phyloP scores from a whole-genome alignment of 2,329 filamentous ascomycete genomes.

The Diaporthe amygdali region DNA sequence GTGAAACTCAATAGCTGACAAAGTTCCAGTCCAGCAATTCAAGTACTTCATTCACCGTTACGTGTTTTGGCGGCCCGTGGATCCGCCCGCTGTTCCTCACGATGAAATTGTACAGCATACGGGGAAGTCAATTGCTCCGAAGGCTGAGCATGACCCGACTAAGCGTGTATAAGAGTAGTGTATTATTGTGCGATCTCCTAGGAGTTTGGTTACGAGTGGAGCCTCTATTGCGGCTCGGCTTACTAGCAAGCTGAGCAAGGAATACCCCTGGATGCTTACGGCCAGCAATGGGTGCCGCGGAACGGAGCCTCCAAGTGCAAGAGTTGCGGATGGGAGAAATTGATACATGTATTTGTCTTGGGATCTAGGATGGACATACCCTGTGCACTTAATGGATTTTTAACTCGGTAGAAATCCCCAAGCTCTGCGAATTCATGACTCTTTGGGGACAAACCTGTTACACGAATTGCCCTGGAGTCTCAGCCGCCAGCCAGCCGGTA shows the following conservation, averaged over 20 bases:
- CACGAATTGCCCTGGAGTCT: not conserved
- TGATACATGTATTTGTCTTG: not conserved
- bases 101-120: slow-evolving; percentile 31
- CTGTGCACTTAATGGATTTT: not conserved
- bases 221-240: not conserved
- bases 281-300: not conserved
- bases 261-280: not conserved
- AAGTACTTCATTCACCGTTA: slow-evolving; percentile 38
- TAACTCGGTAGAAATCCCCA: not conserved
- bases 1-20: not conserved
- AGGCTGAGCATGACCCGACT: slow-evolving; percentile 34
- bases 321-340: not conserved
- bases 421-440: not conserved
- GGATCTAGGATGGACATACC: not conserved
- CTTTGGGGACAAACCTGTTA: not conserved
- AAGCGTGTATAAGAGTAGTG: slow-evolving; percentile 31
- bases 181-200: not conserved
- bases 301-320: not conserved
- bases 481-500: not conserved
- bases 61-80: slow-evolving; percentile 35
- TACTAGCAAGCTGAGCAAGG: not conserved
- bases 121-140: slow-evolving; percentile 31
- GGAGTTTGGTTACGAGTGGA: not conserved
- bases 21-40: slow-evolving; percentile 29
- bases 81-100: slow-evolving; percentile 32